Percentiles rank a stretch among this genome's conserved stretches.
Conservation (phyloP, 2,329 filamentous ascomycete species). For the Colletotrichum sp. region DNA sequence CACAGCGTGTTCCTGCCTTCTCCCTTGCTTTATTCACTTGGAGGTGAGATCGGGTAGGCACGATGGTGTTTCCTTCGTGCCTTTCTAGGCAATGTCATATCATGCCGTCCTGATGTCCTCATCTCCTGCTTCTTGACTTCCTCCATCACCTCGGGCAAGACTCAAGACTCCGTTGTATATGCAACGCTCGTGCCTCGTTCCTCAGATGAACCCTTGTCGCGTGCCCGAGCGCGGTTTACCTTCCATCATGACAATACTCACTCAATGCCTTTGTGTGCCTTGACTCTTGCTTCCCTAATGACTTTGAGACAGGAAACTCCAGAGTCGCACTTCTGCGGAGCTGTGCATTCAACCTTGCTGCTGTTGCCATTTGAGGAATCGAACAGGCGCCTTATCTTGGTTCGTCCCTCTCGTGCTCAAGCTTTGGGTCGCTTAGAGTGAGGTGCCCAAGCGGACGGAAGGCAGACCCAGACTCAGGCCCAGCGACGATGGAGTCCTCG, state of each 20-base stretch:
- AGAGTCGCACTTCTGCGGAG: neutral
- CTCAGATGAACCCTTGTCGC: neutral
- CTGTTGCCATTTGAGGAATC: neutral
- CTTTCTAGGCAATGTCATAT: neutral
- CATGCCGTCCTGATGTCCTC: neutral
- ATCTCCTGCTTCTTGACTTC: neutral
- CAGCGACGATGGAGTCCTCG: neutral
- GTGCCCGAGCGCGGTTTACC: neutral
- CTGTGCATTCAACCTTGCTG: neutral
- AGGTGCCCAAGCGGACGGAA: neutral
- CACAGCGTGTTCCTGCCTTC: neutral
- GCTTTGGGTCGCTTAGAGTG: neutral
- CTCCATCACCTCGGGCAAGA: neutral
- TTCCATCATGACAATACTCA: neutral
- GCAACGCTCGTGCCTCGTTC: neutral
- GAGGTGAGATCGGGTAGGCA: neutral
- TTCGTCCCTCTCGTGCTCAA: neutral
- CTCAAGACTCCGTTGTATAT: neutral
- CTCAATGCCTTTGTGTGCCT: neutral
- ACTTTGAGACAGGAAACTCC: neutral
- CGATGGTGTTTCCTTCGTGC: neutral
- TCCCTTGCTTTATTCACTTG: neutral
- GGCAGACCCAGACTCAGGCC: neutral
- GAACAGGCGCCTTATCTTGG: neutral
- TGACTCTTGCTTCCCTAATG: neutral